phyloP scores from a whole-genome alignment of 176 grass and related monocot genomes.

The Pharus latifolius region DNA sequence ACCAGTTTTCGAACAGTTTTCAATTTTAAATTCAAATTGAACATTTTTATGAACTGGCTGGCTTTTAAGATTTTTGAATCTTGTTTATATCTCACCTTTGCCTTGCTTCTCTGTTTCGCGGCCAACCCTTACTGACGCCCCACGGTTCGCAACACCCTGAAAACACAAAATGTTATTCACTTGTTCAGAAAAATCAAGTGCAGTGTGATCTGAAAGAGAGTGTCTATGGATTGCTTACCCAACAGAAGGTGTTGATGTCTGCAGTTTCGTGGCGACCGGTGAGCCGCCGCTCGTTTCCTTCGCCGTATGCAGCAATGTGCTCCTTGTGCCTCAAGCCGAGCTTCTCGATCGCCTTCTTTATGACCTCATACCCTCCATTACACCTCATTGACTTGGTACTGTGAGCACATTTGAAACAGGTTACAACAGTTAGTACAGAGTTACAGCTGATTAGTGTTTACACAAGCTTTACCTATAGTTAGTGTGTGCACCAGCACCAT shows the following conservation, averaged over 20 bases:
- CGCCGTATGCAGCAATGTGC: slow-evolving; percentile 79
- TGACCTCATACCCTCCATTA: slow-evolving; percentile 66
- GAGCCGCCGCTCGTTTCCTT: slow-evolving; percentile 85
- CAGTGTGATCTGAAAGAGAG: neutral
- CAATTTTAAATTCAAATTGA: too few relatives aligned
- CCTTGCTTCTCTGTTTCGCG: slow-evolving; percentile 68
- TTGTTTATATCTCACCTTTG: slow-evolving; percentile 65
- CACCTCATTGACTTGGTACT: slow-evolving; percentile 89
- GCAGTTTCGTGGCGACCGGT: slow-evolving; percentile 85
- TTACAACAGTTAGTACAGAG: neutral
- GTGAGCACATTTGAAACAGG: neutral
- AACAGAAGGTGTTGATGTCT: slow-evolving; percentile 76
- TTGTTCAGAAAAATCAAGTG: neutral
- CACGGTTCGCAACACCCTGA: slow-evolving; percentile 74
- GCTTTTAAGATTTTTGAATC: too few relatives aligned
- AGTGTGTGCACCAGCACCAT: slow-evolving; percentile 77
- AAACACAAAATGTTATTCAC: neutral
- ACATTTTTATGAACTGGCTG: too few relatives aligned
- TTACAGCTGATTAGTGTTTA: neutral
- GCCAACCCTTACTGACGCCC: slow-evolving; percentile 71
- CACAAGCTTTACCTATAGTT: slow-evolving; percentile 53
- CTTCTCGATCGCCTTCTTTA: slow-evolving; percentile 71
- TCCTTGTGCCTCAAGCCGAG: slow-evolving; percentile 48
- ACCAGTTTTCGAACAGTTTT: too few relatives aligned
- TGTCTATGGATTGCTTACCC: slow-evolving; percentile 22